These are phyloP conservation scores for Cladophialophora psammophila DNA, from an alignment of 2,329 filamentous ascomycete species.

Conservation along the genomic window DNA sequence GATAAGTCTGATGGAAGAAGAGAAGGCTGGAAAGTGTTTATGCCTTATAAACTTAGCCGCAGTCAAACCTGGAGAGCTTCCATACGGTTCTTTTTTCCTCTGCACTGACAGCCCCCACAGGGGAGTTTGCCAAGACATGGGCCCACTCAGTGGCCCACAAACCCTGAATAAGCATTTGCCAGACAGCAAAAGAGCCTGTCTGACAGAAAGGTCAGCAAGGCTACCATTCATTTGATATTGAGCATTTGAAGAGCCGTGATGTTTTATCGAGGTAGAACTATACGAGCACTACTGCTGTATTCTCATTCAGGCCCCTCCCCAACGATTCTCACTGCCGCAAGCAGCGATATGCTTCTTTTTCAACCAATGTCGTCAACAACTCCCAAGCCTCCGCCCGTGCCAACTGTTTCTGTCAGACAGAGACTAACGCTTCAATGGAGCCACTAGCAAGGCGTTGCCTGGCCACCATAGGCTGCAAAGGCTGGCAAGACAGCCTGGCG, in stretches of 20 bases:
- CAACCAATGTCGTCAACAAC: not conserved
- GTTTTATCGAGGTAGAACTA: not conserved
- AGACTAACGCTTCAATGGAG: not conserved
- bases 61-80: constrained; percentile 4
- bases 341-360: not conserved
- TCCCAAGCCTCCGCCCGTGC: not conserved
- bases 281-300: no score
- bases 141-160: not conserved
- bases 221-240: not conserved
- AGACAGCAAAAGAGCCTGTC: not conserved
- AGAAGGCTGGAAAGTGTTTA: constrained; percentile 15
- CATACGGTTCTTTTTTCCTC: constrained; percentile 10
- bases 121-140: not conserved
- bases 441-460: not conserved
- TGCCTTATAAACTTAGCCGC: constrained; percentile 10
- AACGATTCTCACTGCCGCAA: not conserved
- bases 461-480: constrained; percentile 5
- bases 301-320: no score
- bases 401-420: constrained; percentile 2
- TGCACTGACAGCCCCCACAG: not conserved
- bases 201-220: not conserved
- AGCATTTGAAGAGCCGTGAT: not conserved
- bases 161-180: not conserved
- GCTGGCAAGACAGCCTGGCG: not conserved
- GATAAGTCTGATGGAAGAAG: constrained; percentile 6